Conservation (phyloP, 345 rosid species). For the Pugionium cornutum region DNA sequence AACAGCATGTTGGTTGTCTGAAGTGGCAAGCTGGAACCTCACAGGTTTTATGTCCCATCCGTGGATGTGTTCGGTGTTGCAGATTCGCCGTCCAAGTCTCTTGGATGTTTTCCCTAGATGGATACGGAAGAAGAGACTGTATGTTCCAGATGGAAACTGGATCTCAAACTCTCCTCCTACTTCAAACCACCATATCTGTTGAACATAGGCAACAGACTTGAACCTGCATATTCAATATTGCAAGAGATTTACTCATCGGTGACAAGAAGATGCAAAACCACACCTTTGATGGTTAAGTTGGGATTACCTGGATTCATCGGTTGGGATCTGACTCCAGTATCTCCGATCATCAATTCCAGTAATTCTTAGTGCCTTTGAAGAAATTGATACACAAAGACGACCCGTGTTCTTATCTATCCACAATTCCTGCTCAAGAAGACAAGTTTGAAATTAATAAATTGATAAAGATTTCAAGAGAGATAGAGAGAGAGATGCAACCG, state of each 20-base stretch:
- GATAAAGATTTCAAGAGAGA: not conserved
- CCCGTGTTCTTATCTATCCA: conserved; percentile 65
- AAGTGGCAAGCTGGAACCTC: conserved; percentile 68
- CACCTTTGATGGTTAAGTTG: not conserved
- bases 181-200: conserved; percentile 97
- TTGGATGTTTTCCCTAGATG: conserved; percentile 65
- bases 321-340: conserved; percentile 63
- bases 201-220: conserved; percentile 75
- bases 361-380: conserved; percentile 59
- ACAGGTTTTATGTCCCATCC: conserved; percentile 94
- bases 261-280: not conserved
- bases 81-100: conserved; percentile 71
- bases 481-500: not conserved
- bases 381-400: conserved; percentile 60
- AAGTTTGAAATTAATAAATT: not conserved
- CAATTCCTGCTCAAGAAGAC: conserved; percentile 46
- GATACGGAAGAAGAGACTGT: conserved; percentile 78
- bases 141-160: conserved; percentile 70
- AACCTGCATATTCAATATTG: conserved; percentile 47
- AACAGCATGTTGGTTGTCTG: conserved; percentile 62
- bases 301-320: conserved; percentile 61
- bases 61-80: conserved; percentile 72
- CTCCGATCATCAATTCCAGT: conserved; percentile 80
- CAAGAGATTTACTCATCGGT: not conserved
- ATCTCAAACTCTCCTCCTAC: conserved; percentile 83